Evolutionary conservation across 164 flowering plant species (phyloP).

Genomic region (Taxillus chinensis): DNA sequence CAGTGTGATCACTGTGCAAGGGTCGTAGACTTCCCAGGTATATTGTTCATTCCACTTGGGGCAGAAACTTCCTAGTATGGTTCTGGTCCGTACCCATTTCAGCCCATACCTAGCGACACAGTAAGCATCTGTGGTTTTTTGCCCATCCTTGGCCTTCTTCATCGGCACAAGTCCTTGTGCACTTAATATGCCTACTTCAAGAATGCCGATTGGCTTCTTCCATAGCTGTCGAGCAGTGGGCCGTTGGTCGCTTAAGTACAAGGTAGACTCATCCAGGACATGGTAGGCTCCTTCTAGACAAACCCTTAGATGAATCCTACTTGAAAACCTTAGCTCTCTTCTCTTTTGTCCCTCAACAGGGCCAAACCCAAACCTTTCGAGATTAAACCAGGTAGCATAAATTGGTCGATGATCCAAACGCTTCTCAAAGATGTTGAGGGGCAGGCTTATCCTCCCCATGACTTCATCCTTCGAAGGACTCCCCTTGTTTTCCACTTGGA

Average conservation of each 20-base stretch:
- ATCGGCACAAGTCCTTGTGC: conserved; percentile 69
- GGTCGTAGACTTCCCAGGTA: conserved; percentile 73
- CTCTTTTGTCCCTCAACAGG: conserved; percentile 50
- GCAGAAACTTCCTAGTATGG: conserved; percentile 36
- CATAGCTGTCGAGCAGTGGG: conserved; percentile 81
- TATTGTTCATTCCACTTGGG: conserved; percentile 70
- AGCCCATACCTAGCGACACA: conserved; percentile 80
- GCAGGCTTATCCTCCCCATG: conserved; percentile 34
- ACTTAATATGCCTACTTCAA: conserved; percentile 70
- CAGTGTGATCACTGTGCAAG: conserved; percentile 68
- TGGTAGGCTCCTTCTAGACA: conserved; percentile 84
- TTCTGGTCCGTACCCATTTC: conserved; percentile 78
- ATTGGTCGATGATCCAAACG: conserved; percentile 68
- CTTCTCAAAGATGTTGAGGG: conserved; percentile 44
- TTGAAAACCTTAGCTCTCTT: conserved; percentile 58
- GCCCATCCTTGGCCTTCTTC: conserved; percentile 59
- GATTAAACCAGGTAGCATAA: conserved; percentile 70
- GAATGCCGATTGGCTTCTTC: conserved; percentile 64
- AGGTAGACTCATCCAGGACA: conserved; percentile 68
- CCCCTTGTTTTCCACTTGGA: conserved; percentile 47
- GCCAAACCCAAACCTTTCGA: conserved; percentile 67
- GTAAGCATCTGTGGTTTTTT: conserved; percentile 59
- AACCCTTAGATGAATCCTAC: conserved; percentile 61
- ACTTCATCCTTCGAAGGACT: conserved; percentile 46
- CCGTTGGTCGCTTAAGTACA: conserved; percentile 65